Evolutionary conservation across 2,329 filamentous ascomycete species (phyloP).

Genomic region (Erysiphe neolycopersici): DNA sequence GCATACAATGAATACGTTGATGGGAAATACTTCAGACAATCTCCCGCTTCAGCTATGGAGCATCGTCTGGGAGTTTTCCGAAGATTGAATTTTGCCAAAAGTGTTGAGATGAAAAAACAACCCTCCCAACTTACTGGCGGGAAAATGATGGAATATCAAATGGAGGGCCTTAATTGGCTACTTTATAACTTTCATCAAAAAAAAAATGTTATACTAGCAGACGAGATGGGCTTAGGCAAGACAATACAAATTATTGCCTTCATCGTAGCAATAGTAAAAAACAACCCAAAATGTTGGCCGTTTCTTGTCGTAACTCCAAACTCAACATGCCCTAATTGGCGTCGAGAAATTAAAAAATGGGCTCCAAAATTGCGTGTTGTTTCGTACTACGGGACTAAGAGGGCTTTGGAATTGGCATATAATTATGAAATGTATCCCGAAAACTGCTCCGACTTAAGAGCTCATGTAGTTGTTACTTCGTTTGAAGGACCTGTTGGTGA

Average conservation of each 20-base stretch:
- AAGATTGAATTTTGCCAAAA: conserved; percentile 32
- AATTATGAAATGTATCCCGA: conserved; percentile 65
- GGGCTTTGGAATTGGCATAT: conserved; percentile 49
- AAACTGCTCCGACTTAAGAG: conserved; percentile 39
- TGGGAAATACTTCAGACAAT: conserved; percentile 40
- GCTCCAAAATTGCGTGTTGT: conserved; percentile 64
- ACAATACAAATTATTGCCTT: conserved; percentile 80
- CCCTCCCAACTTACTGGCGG: conserved; percentile 50
- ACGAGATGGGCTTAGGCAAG: conserved; percentile 96
- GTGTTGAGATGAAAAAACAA: conserved; percentile 41
- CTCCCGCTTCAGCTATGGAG: conserved; percentile 31
- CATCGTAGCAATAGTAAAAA: conserved; percentile 44
- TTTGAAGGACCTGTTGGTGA: conserved; percentile 71
- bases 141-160: conserved; percentile 75
- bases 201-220: conserved; percentile 73
- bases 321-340: conserved; percentile 92
- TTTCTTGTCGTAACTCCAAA: conserved; percentile 89
- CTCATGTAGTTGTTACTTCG: conserved; percentile 82
- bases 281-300: conserved; percentile 50
- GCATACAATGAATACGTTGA: conserved; percentile 73
- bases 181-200: conserved; percentile 65
- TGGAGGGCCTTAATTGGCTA: conserved; percentile 86
- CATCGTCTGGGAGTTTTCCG: conserved; percentile 44
- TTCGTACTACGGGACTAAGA: conserved; percentile 63
- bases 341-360: conserved; percentile 87